Percentiles rank a stretch among this genome's conserved stretches.
Evolutionary conservation across 768 basidiomycete genomes (phyloP).

Genomic region (Mycena pura): DNA sequence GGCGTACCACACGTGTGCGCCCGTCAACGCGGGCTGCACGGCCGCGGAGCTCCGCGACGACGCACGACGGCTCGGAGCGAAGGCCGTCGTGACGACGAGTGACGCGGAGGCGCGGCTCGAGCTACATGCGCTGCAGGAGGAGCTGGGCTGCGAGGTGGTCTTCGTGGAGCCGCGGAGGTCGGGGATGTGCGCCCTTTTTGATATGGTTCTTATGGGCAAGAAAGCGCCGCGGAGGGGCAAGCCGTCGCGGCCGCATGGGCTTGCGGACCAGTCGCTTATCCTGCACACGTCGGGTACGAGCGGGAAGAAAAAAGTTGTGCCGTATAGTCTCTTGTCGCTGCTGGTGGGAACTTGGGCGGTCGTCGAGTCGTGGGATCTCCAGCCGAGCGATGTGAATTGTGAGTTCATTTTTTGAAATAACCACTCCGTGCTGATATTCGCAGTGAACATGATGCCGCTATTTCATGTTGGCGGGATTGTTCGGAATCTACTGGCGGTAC

Average conservation of each 20-base stretch:
- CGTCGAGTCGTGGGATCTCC: conserved; percentile 50
- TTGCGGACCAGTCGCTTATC: conserved; percentile 56
- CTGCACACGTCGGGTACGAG: conserved; percentile 67
- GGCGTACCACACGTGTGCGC: conserved; percentile 52
- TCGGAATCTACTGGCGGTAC: conserved; percentile 55
- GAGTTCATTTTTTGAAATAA: background rate
- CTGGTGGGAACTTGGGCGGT: conserved; percentile 54
- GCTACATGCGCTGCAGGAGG: conserved; percentile 38
- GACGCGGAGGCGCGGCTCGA: conserved; percentile 48
- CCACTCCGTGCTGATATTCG: background rate
- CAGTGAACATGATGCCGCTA: conserved; percentile 60
- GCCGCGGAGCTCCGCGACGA: conserved; percentile 51
- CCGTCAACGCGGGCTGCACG: conserved; percentile 55
- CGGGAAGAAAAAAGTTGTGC: conserved; percentile 58
- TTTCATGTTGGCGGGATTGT: conserved; percentile 69
- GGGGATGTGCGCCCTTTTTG: conserved; percentile 49
- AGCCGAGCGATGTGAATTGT: conserved; percentile 52
- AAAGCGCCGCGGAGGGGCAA: conserved; percentile 12
- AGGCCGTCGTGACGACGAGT: conserved; percentile 48
- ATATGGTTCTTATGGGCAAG: conserved; percentile 41
- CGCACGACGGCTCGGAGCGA: conserved; percentile 44
- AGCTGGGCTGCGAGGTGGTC: conserved; percentile 48
- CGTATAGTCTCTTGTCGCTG: conserved; percentile 49
- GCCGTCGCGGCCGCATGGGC: conserved; percentile 40
- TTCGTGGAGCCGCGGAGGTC: conserved; percentile 39